Conservation (phyloP, 192 early-diverging fungal species). For the Piromyces sp. region DNA sequence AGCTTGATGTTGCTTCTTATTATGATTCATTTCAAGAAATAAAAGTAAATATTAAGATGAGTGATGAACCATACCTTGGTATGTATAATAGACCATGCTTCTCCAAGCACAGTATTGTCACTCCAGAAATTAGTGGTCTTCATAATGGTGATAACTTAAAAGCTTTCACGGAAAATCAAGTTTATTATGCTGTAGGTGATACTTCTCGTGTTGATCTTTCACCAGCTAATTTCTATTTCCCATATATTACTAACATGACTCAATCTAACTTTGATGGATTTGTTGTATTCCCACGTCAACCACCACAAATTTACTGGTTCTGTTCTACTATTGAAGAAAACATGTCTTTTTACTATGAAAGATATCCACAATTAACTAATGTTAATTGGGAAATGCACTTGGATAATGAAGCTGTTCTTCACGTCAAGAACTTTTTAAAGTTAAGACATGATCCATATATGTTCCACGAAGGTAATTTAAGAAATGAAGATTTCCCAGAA, state of each 20-base stretch:
- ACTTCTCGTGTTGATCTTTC: background rate
- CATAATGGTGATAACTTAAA: background rate
- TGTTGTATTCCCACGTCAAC: background rate
- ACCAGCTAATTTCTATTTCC: background rate
- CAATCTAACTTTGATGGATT: background rate
- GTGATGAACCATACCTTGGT: background rate
- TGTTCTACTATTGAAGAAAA: background rate
- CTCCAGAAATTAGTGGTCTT: background rate
- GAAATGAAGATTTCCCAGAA: background rate
- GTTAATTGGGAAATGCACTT: background rate
- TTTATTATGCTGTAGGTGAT: background rate
- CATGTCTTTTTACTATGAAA: background rate
- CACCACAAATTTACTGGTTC: background rate
- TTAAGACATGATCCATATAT: background rate
- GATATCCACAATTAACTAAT: no score
- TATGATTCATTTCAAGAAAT: background rate
- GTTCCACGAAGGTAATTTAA: no score
- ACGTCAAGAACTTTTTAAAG: background rate
- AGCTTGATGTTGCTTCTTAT: background rate
- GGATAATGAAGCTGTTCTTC: background rate
- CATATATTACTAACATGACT: background rate
- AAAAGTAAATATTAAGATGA: background rate
- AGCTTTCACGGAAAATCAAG: background rate
- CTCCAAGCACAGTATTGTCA: background rate
- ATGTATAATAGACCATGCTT: background rate